Evolutionary conservation across 2,329 filamentous ascomycete genomes (phyloP).

Genomic region (Ophiostoma australiae): DNA sequence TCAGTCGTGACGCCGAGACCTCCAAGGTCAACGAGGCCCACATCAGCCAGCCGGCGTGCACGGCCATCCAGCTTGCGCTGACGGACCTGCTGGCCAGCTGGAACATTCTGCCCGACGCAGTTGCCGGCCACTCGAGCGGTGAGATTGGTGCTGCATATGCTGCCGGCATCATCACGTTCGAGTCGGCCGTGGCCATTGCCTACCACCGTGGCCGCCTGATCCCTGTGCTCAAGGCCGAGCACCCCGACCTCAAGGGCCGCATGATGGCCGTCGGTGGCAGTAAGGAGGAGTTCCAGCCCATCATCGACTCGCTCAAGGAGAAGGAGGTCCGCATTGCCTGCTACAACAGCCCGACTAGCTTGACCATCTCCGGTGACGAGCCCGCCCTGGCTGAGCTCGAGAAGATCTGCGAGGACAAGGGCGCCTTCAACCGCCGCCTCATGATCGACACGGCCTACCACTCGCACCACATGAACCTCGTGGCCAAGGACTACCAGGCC

Average conservation of each 20-base stretch:
- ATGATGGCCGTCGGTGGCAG: constrained; percentile 38
- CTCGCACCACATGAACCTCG: constrained; percentile 43
- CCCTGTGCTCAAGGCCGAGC: constrained; percentile 28
- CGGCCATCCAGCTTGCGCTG: constrained; percentile 48
- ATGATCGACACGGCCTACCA: constrained; percentile 46
- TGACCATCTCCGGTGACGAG: constrained; percentile 38
- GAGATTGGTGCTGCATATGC: constrained; percentile 46
- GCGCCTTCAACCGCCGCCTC: constrained; percentile 37
- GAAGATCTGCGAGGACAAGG: constrained; percentile 26
- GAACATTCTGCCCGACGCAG: constrained; percentile 32
- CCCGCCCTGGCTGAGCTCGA: constrained; percentile 31
- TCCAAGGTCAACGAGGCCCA: constrained; percentile 32
- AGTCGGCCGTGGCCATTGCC: constrained; percentile 39
- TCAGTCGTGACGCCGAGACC: constrained; percentile 18
- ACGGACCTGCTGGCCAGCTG: constrained; percentile 32
- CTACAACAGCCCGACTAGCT: constrained; percentile 34
- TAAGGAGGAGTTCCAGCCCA: constrained; percentile 30
- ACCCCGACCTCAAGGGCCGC: constrained; percentile 34
- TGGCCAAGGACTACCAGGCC: constrained; percentile 36
- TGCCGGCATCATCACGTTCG: constrained; percentile 34
- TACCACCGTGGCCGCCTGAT: constrained; percentile 40
- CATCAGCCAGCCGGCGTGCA: constrained; percentile 49
- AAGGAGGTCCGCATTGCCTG: constrained; percentile 33
- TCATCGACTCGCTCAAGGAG: constrained; percentile 31
- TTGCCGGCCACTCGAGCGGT: constrained; percentile 42